Conservation (phyloP, 2,329 filamentous ascomycete genomes). For the Biscogniauxia sp. region DNA sequence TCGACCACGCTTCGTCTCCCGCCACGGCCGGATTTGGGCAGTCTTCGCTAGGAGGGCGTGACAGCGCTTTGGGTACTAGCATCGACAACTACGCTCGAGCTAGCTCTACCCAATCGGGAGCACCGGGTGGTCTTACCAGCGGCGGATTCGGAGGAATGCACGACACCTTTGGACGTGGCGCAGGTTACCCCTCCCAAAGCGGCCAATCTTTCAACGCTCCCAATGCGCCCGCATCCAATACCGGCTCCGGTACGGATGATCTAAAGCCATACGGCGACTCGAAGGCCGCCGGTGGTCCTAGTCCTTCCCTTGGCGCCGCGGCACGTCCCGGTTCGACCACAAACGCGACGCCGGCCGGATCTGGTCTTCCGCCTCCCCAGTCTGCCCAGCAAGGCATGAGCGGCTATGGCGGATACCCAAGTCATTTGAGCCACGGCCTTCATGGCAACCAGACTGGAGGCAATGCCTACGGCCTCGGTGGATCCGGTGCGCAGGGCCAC, state of each 20-base stretch:
- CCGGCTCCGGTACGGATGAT: slow-evolving; percentile 47
- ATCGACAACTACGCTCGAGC: slow-evolving; percentile 54
- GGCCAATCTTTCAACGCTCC: slow-evolving; percentile 53
- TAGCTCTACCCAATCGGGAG: slow-evolving; percentile 47
- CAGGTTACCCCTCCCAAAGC: slow-evolving; percentile 54
- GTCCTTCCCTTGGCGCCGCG: slow-evolving; percentile 53
- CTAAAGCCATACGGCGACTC: slow-evolving; percentile 58
- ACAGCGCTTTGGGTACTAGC: slow-evolving; percentile 48
- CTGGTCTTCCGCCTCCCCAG: slow-evolving; percentile 54
- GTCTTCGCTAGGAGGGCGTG: slow-evolving; percentile 50
- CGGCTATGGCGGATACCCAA: slow-evolving; percentile 55
- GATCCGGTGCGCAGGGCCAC: slow-evolving; percentile 49
- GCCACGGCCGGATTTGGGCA: slow-evolving; percentile 50
- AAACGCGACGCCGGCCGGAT: slow-evolving; percentile 51
- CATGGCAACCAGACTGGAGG: slow-evolving; percentile 48
- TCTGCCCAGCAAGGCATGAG: slow-evolving; percentile 53
- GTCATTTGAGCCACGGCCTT: slow-evolving; percentile 51
- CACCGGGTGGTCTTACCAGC: slow-evolving; percentile 49
- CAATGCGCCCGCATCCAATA: slow-evolving; percentile 43
- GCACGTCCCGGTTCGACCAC: slow-evolving; percentile 58
- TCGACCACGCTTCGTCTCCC: slow-evolving; percentile 55
- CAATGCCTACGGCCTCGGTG: slow-evolving; percentile 54
- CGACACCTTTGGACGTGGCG: slow-evolving; percentile 54
- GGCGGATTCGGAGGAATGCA: slow-evolving; percentile 53
- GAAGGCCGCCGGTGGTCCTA: slow-evolving; percentile 54